Conservation (phyloP, 768 basidiomycete genomes). For the Pilatotrama ljubarskyi region DNA sequence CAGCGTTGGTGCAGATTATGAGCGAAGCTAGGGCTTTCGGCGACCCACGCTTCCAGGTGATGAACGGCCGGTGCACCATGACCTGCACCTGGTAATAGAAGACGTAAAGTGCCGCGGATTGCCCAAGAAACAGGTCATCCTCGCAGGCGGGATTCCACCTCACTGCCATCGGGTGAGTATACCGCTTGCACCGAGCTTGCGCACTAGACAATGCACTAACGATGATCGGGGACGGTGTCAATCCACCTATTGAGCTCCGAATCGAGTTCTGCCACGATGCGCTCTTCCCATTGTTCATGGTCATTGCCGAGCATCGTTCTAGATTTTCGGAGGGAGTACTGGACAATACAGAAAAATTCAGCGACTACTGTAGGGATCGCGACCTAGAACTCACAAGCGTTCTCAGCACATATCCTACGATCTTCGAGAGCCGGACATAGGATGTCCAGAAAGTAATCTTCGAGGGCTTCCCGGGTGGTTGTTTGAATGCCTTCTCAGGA, state of each 20-base stretch:
- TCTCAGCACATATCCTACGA: conserved; percentile 59
- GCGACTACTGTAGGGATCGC: neutral
- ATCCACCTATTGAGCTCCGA: conserved; percentile 79
- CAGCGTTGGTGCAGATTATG: conserved; percentile 83
- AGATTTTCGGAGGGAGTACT: conserved; percentile 76
- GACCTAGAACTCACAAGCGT: conserved; percentile 51
- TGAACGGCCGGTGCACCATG: conserved; percentile 75
- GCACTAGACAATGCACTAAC: conserved; percentile 30
- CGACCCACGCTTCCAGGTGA: conserved; percentile 57
- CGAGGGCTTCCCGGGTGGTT: conserved; percentile 62
- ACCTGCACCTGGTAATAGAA: conserved; percentile 56
- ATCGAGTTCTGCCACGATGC: conserved; percentile 71
- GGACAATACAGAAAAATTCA: neutral
- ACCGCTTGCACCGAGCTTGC: conserved; percentile 23
- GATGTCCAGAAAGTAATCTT: conserved; percentile 52
- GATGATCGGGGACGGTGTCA: conserved; percentile 62
- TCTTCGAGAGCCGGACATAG: conserved; percentile 57
- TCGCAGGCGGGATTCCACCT: conserved; percentile 38
- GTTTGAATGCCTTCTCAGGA: conserved; percentile 52
- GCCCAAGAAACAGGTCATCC: conserved; percentile 26
- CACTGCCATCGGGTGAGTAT: conserved; percentile 18
- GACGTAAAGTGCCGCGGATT: conserved; percentile 38
- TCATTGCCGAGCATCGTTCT: conserved; percentile 52
- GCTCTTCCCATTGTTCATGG: conserved; percentile 59
- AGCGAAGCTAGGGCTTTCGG: conserved; percentile 58